Percentiles rank a stretch among this genome's conserved stretches.
phyloP scores from a whole-genome alignment of 2,329 filamentous ascomycete genomes.

The Septoria petroselini region DNA sequence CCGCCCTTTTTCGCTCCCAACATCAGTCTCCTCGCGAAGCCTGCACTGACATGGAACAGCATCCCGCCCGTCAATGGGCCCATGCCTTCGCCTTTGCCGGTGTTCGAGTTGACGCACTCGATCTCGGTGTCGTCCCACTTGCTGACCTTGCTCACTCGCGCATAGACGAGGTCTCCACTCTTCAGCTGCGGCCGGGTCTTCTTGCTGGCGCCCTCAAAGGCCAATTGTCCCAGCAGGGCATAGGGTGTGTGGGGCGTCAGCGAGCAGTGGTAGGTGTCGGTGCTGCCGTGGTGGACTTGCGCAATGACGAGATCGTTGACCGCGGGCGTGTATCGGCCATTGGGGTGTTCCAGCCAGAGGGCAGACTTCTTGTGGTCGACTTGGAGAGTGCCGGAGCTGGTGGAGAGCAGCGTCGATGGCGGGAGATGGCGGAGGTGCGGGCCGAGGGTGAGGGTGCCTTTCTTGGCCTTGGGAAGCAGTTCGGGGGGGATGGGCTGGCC shows the following conservation, averaged over 20 bases:
- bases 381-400: slow-evolving; percentile 64
- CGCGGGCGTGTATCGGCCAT: slow-evolving; percentile 74
- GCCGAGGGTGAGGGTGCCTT: slow-evolving; percentile 69
- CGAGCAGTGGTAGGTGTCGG: slow-evolving; percentile 75
- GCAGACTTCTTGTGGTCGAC: slow-evolving; percentile 71
- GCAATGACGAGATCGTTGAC: slow-evolving; percentile 86
- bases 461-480: slow-evolving; percentile 64
- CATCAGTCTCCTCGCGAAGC: slow-evolving; percentile 77
- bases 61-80: slow-evolving; percentile 82
- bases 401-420: slow-evolving; percentile 67
- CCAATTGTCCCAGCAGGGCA: slow-evolving; percentile 76
- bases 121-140: slow-evolving; percentile 85
- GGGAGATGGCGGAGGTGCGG: slow-evolving; percentile 80
- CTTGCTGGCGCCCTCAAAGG: slow-evolving; percentile 90
- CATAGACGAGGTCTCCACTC: slow-evolving; percentile 79
- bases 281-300: slow-evolving; percentile 70
- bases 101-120: slow-evolving; percentile 81
- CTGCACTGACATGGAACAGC: slow-evolving; percentile 75
- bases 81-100: slow-evolving; percentile 83
- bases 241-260: slow-evolving; percentile 62
- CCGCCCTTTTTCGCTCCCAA: slow-evolving; percentile 57
- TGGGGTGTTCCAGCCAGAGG: slow-evolving; percentile 67
- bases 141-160: slow-evolving; percentile 72
- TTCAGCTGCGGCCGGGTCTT: slow-evolving; percentile 82
- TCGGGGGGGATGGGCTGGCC: slow-evolving; percentile 70